These are phyloP conservation scores for Pestalotiopsis sp. DNA, from an alignment of 2,329 filamentous ascomycete genomes.

Conservation along the genomic window DNA sequence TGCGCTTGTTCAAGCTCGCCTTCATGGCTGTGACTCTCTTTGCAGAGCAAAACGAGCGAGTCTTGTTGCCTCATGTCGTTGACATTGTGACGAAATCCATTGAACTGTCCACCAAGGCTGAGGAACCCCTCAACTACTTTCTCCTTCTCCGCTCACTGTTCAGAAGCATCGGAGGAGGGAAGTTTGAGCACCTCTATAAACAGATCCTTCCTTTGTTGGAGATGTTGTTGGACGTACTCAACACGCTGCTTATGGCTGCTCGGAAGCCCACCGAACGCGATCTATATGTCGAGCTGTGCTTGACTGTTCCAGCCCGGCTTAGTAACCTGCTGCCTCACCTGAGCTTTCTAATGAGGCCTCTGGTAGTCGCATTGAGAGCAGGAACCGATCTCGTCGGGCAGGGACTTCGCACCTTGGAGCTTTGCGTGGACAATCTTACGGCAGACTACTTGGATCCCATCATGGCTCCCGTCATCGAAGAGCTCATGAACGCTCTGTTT, in stretches of 20 bases:
- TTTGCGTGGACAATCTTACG: slow-evolving; percentile 97
- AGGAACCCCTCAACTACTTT: slow-evolving; percentile 99
- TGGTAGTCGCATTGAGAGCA: slow-evolving; percentile 92
- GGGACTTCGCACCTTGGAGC: slow-evolving; percentile 86
- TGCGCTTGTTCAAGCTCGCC: slow-evolving; percentile 94
- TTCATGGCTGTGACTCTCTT: slow-evolving; percentile 99
- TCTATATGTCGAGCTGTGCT: slow-evolving; percentile 93
- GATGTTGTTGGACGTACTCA: slow-evolving; percentile 96
- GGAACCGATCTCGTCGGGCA: slow-evolving; percentile 94
- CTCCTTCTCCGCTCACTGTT: slow-evolving; percentile 90
- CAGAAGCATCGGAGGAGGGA: slow-evolving; percentile 92
- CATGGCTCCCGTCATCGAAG: slow-evolving; percentile 98
- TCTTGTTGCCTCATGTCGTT: slow-evolving; percentile 92
- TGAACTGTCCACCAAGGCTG: slow-evolving; percentile 90
- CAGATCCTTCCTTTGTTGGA: slow-evolving; percentile 94
- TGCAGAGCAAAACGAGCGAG: slow-evolving; percentile 90
- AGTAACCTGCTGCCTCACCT: slow-evolving; percentile 95
- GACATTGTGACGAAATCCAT: slow-evolving; percentile 98
- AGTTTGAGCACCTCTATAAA: slow-evolving; percentile 98
- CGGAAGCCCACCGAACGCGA: slow-evolving; percentile 90
- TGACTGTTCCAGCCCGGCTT: slow-evolving; percentile 91
- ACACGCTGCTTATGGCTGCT: slow-evolving; percentile 89
- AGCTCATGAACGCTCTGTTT: slow-evolving; percentile 96
- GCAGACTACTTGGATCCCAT: slow-evolving; percentile 98
- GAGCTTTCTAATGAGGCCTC: slow-evolving; percentile 93